Evolutionary conservation across 495 filamentous ascomycete genomes (phyloP).

Genomic region (Xylaria curta): DNA sequence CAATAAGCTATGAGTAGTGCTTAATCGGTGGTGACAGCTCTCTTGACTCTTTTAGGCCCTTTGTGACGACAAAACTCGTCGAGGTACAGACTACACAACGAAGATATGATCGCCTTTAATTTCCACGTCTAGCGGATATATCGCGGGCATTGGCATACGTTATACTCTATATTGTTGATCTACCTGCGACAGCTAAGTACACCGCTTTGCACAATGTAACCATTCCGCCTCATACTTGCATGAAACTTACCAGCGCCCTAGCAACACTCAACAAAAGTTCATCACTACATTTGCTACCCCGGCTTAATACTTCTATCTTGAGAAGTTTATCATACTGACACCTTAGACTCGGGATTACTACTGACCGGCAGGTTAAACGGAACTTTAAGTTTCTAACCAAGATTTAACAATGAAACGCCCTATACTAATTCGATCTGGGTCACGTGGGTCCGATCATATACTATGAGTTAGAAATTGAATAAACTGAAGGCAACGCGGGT

Average conservation of each 20-base stretch:
- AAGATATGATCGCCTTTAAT: background rate
- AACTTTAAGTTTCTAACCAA: background rate
- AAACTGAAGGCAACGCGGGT: background rate
- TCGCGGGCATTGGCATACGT: background rate
- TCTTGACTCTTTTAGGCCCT: background rate
- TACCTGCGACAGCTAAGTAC: background rate
- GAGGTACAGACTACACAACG: background rate
- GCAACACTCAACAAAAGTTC: constrained; percentile 6
- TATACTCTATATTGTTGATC: background rate
- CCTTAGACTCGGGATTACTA: background rate
- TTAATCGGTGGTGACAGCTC: background rate
- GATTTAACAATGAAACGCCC: background rate
- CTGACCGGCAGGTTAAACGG: background rate
- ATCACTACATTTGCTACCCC: background rate
- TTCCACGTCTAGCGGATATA: background rate
- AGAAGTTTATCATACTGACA: too few relatives aligned
- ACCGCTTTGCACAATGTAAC: background rate
- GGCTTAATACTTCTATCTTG: background rate
- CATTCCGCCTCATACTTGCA: background rate
- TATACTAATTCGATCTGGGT: background rate
- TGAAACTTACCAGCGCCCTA: background rate
- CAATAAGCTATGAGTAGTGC: background rate
- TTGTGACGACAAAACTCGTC: background rate
- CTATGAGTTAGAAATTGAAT: background rate
- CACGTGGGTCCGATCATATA: background rate